Evolutionary conservation across 495 filamentous ascomycete genomes (phyloP).

Genomic region (Tuber melanosporum): DNA sequence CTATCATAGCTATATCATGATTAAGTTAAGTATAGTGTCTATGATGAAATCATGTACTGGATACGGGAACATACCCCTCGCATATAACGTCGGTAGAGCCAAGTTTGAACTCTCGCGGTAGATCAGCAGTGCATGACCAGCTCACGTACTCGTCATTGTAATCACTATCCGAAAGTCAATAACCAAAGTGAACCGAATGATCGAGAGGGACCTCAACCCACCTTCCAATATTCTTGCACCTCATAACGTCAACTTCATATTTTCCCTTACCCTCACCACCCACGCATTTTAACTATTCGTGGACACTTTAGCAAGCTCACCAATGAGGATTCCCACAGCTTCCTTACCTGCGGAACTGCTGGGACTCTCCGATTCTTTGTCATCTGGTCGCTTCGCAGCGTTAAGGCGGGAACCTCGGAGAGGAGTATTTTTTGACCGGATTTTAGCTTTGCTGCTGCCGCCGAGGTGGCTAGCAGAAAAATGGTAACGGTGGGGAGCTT

Average conservation of each 20-base stretch:
- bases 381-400: slow-evolving; percentile 55
- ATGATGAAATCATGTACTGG: neutral
- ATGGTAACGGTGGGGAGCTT: neutral
- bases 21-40: neutral
- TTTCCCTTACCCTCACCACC: slow-evolving; percentile 58
- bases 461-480: slow-evolving; percentile 38
- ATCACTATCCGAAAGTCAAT: slow-evolving; percentile 40
- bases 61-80: slow-evolving; percentile 53
- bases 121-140: slow-evolving; percentile 77
- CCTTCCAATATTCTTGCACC: slow-evolving; percentile 76
- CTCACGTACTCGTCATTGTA: slow-evolving; percentile 68
- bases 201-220: slow-evolving; percentile 3
- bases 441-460: slow-evolving; percentile 41
- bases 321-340: neutral
- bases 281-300: slow-evolving; percentile 61
- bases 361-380: slow-evolving; percentile 72
- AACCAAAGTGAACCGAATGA: neutral
- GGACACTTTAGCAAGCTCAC: neutral
- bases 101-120: slow-evolving; percentile 80
- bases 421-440: slow-evolving; percentile 62
- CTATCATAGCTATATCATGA: slow-evolving; percentile 50
- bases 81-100: slow-evolving; percentile 87
- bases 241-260: slow-evolving; percentile 72
- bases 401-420: slow-evolving; percentile 69
- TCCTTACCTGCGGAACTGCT: slow-evolving; percentile 60